Base-by-base conservation (phyloP, 108 stramenopile genomes). In the Cyclotella distinguenda region DNA sequence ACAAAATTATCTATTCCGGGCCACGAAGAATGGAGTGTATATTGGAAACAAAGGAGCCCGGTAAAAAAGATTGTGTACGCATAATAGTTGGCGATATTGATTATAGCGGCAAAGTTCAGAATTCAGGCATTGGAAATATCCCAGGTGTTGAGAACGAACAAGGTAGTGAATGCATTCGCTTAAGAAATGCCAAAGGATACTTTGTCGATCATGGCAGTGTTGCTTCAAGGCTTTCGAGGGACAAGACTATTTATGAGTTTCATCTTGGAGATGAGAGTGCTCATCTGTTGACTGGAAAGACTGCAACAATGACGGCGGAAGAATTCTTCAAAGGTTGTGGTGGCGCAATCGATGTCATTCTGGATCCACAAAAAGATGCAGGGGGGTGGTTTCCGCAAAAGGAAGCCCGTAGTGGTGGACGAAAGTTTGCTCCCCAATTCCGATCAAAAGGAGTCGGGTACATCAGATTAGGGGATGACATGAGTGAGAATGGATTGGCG, bases 401-500 rank as follows among this genome's bases (percentile, higher is more conserved):
- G 52, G 83, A 84, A 49, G 59, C 74, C 18, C 46, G 52, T 15
- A 64, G 38, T 48, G 68, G 70, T 32, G 67, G 71, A 21, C 44
- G 78, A 52, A 84, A 69, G 46, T 60, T 84, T 32, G 83, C 83
- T 25, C 80, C 83, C 10, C 83, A 84, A 69, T 84, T 84, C 54
- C 65, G 80, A 66, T 74, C 71, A 13, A 81, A 81, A 51, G 83
- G 83, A 3, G 75, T 82, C 36, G 84, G 84, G 16, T 85, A 85
- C 58, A 77, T 85, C 46, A 49, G 84, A 15, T 67, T 85, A 40
- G 84, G 84, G 2, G 84, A 85, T 60, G 84, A 85, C 55, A 85
- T 85, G 84, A 65, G 79, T 19, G 64, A 63, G 38, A 82, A 85
- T 60, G 84, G 84, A 6, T 51, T 76, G 43, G 81, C 74, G 19